Base-by-base conservation (phyloP, 73 alveolate species). In the Paramecium biaurelia region DNA sequence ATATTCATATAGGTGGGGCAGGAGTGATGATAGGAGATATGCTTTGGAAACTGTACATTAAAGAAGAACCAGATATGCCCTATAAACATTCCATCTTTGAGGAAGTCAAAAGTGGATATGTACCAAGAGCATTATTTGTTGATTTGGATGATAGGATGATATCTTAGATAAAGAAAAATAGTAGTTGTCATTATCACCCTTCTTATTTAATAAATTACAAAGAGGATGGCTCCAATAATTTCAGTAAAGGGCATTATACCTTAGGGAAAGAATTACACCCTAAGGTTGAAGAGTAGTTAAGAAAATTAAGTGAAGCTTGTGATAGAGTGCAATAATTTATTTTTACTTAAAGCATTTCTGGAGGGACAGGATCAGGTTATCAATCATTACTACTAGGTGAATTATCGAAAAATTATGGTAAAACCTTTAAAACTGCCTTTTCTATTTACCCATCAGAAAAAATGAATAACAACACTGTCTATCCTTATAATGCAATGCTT, bases 361-460 rank as follows among this genome's bases (percentile, higher is more conserved):
- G 92, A 21, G 93, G 90, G 7, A 88, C 90, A 28, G 94, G 92
- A 32, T 70, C 92, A 43, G 92, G 94, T 18, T 70, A 70, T 76
- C 32, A 53, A n/a, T 15, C 92, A 11, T 49, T 70, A 9, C 11
- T 63, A 32, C 7, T 63, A 20, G 1, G 26, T 30, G 24, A 63
- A 26, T 26, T 63, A 1, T 23, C 76, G 1, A 32, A 63, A 11
- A 26, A 63, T 63, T 63, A 63, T 63, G 2, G 6, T 2, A 63
- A 63, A 24, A 63, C 45, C 12, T 30, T 30, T 24, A 26, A 30
- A 41, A 63, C 41, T 2, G 43, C 53, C 5, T 63, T 63, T 63
- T 23, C 45, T 11, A 5, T 63, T 8, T 63, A 30, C 26, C 49
- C 49, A 2, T 26, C 84, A 30, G 26, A 12, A 5, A 26, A 63